Percentiles rank a stretch among this genome's conserved stretches.
phyloP scores from a whole-genome alignment of 805 yeast genomes.

The Candida arabinofermentans region DNA sequence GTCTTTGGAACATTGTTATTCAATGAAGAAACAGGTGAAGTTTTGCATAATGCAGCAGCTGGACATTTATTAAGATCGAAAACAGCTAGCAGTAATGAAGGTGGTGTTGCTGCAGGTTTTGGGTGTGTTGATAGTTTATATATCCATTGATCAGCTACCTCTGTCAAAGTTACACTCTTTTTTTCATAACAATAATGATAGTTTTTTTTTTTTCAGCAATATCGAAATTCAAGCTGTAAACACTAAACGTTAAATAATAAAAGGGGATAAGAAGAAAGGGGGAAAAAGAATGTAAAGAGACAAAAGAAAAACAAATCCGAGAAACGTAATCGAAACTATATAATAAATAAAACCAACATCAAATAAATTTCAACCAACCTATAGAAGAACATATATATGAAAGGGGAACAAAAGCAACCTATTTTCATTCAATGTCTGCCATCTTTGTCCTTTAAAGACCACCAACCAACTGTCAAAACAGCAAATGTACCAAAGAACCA shows the following conservation, averaged over 20 bases:
- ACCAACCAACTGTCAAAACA: conserved; percentile 29
- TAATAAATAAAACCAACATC: background rate
- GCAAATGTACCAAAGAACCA: conserved; percentile 26
- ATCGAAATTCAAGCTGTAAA: background rate
- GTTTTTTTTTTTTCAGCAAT: too few species aligned
- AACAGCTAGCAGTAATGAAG: conserved; percentile 84
- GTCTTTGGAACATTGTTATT: conserved; percentile 81
- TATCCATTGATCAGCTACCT: conserved; percentile 34
- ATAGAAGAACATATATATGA: background rate
- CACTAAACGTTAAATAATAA: too few species aligned
- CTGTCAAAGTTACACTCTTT: too few species aligned
- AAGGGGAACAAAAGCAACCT: background rate
- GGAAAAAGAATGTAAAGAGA: background rate
- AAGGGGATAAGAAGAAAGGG: too few species aligned
- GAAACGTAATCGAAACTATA: background rate
- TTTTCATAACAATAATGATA: too few species aligned
- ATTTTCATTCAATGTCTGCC: conserved; percentile 14
- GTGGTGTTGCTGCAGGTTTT: conserved; percentile 99
- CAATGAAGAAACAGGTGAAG: conserved; percentile 55
- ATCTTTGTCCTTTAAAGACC: conserved; percentile 26
- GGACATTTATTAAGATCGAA: conserved; percentile 91
- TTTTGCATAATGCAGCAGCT: conserved; percentile 60
- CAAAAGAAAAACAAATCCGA: background rate
- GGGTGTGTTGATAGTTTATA: conserved; percentile 91
- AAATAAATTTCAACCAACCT: background rate